Conservation (phyloP, 345 rosid genomes). For the Nasturtium officinale region DNA sequence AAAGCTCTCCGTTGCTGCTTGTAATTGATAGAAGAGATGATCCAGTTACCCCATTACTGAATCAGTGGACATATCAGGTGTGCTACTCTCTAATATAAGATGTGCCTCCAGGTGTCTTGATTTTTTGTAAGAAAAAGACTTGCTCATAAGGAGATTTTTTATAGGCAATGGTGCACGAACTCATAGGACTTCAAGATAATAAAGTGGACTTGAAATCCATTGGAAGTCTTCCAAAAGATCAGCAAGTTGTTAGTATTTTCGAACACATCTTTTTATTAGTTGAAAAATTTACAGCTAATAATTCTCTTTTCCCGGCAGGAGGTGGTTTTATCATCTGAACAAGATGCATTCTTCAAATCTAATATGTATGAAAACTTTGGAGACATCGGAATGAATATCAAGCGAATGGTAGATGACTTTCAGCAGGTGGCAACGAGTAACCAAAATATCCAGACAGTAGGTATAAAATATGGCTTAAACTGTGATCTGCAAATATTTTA, state of each 20-base stretch:
- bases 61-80: constrained; percentile 98
- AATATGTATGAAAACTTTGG: constrained; percentile 98
- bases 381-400: constrained; percentile 96
- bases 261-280: neutral
- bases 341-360: constrained; percentile 85
- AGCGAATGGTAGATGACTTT: constrained; percentile 96
- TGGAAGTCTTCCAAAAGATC: constrained; percentile 74
- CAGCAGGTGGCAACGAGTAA: constrained; percentile 97
- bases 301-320: constrained; percentile 54
- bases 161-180: constrained; percentile 97
- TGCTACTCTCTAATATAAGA: constrained; percentile 19
- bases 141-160: constrained; percentile 38
- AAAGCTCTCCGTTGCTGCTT: constrained; percentile 80
- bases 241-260: constrained; percentile 60
- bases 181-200: constrained; percentile 88
- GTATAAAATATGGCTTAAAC: constrained; percentile 50
- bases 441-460: constrained; percentile 94
- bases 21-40: constrained; percentile 95
- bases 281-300: constrained; percentile 26
- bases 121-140: constrained; percentile 14
- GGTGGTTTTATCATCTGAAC: constrained; percentile 92
- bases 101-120: constrained; percentile 26
- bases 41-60: constrained; percentile 90
- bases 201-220: constrained; percentile 82
- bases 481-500: neutral